Evolutionary conservation across 306 rosid genomes (phyloP), one percentile per base, ranked within the genome.

Genomic region (Pterocarpus santalinus): DNA sequence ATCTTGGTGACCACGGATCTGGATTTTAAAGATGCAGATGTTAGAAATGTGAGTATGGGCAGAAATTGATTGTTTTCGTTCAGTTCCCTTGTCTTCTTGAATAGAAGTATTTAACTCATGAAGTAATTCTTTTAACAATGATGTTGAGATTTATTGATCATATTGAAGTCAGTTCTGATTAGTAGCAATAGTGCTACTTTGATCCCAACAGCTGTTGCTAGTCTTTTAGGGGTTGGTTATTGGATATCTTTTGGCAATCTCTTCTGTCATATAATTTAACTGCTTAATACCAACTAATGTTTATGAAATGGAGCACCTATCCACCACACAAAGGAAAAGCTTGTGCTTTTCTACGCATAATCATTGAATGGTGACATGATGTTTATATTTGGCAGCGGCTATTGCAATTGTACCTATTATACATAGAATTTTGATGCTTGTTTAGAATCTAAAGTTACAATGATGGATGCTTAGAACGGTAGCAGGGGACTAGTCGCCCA

Each of bases 1-100:
- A 93, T 93, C 69, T 85, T 95, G 92, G 99, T 95, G 39, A 91
- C 99, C 53, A 88, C 94, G 12, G 97, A 92, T 92, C 88, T 92
- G 28, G 97, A 94, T 92, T 94, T 91, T 75, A 90, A 83, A 80
- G 97, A 92, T 73, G 97, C 93, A 6, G 98, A 94, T 87, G 97
- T 91, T 51, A 89, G 97, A 80, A 86, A 85, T 91, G 97, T 94
- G 89, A 95, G 99, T 89, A 52, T 47, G 41, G n/a, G 36, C 80
- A 12, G 3, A 32, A 62, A 1, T 85, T 56, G 28, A 32, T 74
- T 73, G 46, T 39, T 57, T 74, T 47, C 51, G 49, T 81, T 85
- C 30, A 33, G 33, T n/a, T 75, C 60, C 2, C 12, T 36, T 16
- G 22, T 30, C 22, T 52, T 41, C 69, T 58, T 73, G 5, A 68